Conservation (phyloP, 108 stramenopile species). For the Conticribra guillardii region DNA sequence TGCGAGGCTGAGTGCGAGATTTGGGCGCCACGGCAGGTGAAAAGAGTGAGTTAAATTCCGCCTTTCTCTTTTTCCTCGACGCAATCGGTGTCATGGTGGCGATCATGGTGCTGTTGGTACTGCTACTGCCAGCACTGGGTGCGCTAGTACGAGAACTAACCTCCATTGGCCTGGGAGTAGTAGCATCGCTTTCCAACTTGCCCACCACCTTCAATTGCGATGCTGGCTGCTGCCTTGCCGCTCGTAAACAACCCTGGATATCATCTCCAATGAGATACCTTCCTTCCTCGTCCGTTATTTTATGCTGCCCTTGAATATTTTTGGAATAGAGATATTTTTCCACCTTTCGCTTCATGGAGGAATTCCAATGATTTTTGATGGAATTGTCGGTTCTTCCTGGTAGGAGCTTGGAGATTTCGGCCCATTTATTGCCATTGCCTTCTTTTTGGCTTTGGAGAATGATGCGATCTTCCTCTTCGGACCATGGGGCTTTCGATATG, state of each 20-base stretch:
- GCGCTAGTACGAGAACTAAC: background rate
- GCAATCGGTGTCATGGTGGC: background rate
- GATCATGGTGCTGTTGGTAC: background rate
- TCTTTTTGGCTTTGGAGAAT: conserved; percentile 65
- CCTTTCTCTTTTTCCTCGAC: conserved; percentile 33
- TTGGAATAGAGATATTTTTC: conserved; percentile 74
- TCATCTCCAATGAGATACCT: conserved; percentile 71
- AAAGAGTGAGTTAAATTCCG: conserved; percentile 39
- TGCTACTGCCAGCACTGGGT: background rate
- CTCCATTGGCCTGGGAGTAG: conserved; percentile 8
- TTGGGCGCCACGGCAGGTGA: conserved; percentile 40
- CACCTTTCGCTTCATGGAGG: conserved; percentile 75
- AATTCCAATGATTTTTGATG: conserved; percentile 88
- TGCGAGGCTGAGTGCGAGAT: conserved; percentile 1
- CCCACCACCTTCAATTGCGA: background rate
- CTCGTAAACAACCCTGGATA: conserved; percentile 73
- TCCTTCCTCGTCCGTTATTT: conserved; percentile 51
- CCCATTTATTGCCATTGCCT: conserved; percentile 73
- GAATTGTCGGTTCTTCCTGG: conserved; percentile 83
- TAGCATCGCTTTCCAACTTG: conserved; percentile 2
- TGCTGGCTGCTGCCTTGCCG: conserved; percentile 47
- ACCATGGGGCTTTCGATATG: conserved; percentile 72
- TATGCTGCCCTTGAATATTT: conserved; percentile 57
- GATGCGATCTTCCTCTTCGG: conserved; percentile 60
- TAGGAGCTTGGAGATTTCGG: conserved; percentile 76